Evolutionary conservation across 1,139 yeast genomes (phyloP).

Genomic region (Saccharomyces hybrid): DNA sequence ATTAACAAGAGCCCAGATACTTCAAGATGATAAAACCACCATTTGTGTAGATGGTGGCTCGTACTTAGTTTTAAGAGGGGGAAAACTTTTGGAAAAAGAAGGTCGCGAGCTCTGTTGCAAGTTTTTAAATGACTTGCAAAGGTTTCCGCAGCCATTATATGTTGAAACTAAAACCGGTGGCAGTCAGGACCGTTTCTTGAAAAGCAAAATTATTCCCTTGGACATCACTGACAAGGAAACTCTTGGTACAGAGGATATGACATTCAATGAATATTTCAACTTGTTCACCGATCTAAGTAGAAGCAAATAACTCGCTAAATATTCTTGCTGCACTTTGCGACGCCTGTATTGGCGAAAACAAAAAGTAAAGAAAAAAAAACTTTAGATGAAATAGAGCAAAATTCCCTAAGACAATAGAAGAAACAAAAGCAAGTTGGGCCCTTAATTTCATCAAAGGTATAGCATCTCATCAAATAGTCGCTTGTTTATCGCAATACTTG

Average conservation of each 20-base stretch:
- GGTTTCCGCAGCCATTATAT: conserved; percentile 9
- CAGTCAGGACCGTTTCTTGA: conserved; percentile 17
- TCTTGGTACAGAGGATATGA: conserved; percentile 12
- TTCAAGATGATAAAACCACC: conserved; percentile 3
- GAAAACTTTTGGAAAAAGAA: neutral
- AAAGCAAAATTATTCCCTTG: conserved; percentile 11
- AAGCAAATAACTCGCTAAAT: neutral
- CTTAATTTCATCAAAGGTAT: neutral
- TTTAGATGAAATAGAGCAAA: neutral
- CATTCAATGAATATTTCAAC: conserved; percentile 9
- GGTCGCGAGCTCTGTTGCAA: neutral
- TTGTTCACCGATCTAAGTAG: neutral
- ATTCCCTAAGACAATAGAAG: neutral
- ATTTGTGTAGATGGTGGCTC: conserved; percentile 16
- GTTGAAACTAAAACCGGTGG: conserved; percentile 11
- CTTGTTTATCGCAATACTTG: neutral
- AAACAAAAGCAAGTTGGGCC: neutral
- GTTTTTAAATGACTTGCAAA: neutral
- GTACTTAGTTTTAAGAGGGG: conserved; percentile 10
- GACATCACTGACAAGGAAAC: conserved; percentile 3
- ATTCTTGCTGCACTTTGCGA: neutral
- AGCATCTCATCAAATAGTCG: neutral
- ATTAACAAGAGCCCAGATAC: neutral
- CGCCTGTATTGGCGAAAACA: neutral
- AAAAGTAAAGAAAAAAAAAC: neutral